These are phyloP conservation scores for Calocera viscosa DNA, from an alignment of 768 basidiomycete genomes.

Conservation along the genomic window DNA sequence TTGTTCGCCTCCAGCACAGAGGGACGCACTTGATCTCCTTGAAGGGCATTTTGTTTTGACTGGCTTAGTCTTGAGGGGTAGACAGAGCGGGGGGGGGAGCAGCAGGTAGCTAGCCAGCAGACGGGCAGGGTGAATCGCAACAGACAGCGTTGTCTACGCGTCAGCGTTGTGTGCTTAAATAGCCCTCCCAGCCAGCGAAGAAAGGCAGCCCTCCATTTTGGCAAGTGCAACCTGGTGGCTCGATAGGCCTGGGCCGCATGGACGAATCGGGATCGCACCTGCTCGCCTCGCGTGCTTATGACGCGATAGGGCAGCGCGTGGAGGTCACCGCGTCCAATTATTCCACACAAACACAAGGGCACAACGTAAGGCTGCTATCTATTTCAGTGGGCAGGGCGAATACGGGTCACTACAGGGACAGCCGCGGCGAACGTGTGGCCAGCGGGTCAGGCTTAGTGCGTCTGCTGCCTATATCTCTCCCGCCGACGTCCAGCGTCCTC, in stretches of 20 bases:
- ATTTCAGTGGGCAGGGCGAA: no score
- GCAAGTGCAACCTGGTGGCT: not conserved
- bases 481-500: not conserved
- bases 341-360: not conserved
- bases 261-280: not conserved
- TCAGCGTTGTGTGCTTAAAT: no score
- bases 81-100: not conserved
- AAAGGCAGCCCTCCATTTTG: not conserved
- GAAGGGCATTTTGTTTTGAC: not conserved
- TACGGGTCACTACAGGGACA: not conserved
- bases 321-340: not conserved
- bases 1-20: no score
- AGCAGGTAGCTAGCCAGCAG: not conserved
- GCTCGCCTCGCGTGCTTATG: not conserved
- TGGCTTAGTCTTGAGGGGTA: not conserved
- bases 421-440: not conserved
- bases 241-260: not conserved
- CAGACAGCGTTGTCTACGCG: no score
- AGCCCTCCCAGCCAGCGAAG: no score
- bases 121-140: no score
- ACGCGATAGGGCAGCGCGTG: not conserved
- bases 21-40: conserved; percentile 3
- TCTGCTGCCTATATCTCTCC: not conserved
- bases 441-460: no score
- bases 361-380: not conserved